These are phyloP conservation scores for Pseudogymnoascus sp. DNA, from an alignment of 2,329 filamentous ascomycete genomes.

Conservation along the genomic window DNA sequence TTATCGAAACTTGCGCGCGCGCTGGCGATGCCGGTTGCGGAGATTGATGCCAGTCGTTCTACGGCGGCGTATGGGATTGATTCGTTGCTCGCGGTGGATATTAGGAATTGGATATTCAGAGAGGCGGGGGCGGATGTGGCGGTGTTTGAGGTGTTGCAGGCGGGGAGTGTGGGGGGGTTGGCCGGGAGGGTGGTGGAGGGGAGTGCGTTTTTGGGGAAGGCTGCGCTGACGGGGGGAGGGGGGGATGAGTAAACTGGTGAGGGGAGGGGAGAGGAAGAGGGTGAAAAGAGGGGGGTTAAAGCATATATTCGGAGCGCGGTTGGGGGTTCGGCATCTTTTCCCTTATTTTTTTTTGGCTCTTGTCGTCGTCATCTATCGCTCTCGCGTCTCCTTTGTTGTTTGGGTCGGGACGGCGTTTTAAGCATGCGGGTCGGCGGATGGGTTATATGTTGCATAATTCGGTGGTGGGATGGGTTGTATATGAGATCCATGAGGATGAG, in stretches of 20 bases:
- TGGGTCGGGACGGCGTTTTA: not conserved
- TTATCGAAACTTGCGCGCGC: slow-evolving; percentile 41
- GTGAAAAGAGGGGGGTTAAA: not conserved
- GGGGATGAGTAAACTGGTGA: too few species aligned
- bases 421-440: not conserved
- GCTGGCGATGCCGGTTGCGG: slow-evolving; percentile 41
- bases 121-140: slow-evolving; percentile 42
- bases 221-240: too few species aligned
- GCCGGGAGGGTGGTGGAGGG: slow-evolving; percentile 27
- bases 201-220: not conserved
- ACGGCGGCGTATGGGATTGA: slow-evolving; percentile 44
- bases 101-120: slow-evolving; percentile 41
- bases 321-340: not conserved
- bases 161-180: slow-evolving; percentile 42
- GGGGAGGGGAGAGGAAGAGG: too few species aligned
- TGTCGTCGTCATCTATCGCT: too few species aligned
- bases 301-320: not conserved
- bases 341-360: too few species aligned
- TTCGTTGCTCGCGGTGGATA: slow-evolving; percentile 42
- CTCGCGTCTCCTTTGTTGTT: not conserved
- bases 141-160: slow-evolving; percentile 47
- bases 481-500: not conserved
- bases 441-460: not conserved
- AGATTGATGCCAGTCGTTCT: slow-evolving; percentile 39
- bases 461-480: not conserved